phyloP scores from a whole-genome alignment of 139 green algal species.

The Ettlia oleoabundans region DNA sequence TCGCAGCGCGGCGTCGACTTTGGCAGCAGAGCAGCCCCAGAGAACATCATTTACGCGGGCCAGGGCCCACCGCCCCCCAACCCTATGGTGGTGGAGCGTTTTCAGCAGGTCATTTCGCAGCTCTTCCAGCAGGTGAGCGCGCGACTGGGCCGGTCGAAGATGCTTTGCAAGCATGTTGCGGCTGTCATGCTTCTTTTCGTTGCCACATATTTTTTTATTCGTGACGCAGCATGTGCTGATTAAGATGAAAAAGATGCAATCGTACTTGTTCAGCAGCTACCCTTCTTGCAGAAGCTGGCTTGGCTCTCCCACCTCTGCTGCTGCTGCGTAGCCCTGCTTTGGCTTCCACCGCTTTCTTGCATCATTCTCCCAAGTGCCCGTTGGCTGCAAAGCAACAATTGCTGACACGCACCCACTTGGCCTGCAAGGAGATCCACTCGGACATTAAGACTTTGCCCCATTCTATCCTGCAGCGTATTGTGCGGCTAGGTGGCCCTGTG shows the following conservation, averaged over 20 bases:
- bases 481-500: conserved; percentile 95
- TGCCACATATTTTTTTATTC: too few relatives aligned
- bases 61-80: conserved; percentile 82
- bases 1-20: conserved; percentile 37
- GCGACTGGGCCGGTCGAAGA: background rate
- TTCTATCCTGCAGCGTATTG: conserved; percentile 83
- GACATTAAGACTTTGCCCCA: too few relatives aligned
- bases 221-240: background rate
- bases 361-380: background rate
- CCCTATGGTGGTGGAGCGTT: conserved; percentile 95
- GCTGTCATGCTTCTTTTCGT: too few relatives aligned
- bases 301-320: background rate
- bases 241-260: background rate
- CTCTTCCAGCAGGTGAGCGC: conserved; percentile 92
- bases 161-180: background rate
- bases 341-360: background rate
- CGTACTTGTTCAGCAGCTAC: background rate
- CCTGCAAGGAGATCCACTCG: too few relatives aligned
- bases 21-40: background rate
- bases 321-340: background rate
- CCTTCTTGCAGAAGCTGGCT: too few relatives aligned
- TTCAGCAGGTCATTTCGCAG: conserved; percentile 96
- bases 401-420: too few relatives aligned
- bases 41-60: conserved; percentile 43
- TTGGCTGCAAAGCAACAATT: background rate